Evolutionary conservation across 2,329 filamentous ascomycete species (phyloP), one percentile per base, ranked within the genome.

Genomic region (Pseudofabraea citricarpa): DNA sequence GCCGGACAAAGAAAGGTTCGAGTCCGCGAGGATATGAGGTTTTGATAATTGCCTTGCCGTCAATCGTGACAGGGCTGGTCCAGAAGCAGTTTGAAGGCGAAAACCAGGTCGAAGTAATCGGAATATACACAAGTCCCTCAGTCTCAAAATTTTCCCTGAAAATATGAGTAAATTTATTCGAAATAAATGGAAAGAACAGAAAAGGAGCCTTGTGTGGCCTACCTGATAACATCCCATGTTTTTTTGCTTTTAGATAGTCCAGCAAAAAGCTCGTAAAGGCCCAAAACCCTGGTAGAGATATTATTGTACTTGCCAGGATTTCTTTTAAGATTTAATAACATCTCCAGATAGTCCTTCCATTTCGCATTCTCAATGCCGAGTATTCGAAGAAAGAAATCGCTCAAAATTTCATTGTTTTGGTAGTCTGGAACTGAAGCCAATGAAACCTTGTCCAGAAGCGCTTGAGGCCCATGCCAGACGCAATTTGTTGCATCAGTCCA

Each of bases 61-160:
- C 9, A 10, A 53, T 44, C 19, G 46, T 41, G 10, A 53, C 49
- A 40, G 51, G 51, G 24, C 51, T 53, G 26, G n/a, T 19, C 48
- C 48, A 51, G 19, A 53, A 43, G 33, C 44, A 53, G 20, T 48
- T 18, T 36, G 51, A 53, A 21, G 51, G 48, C 26, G 51, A 6
- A 40, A 47, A 43, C 51, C 51, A 53, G 4, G 6, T 9, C n/a
- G 37, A 29, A 7, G 16, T 33, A 12, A 13, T 31, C 16, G 48
- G 43, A 21, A 31, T 27, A 45, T 49, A 53, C 7, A 53, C 21
- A 36, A 52, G 20, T n/a, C 27, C 1, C 24, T 49, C 44, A 16
- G 35, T 43, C 29, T 52, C 33, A 21, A 50, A 52, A 2, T 10
- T 36, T 12, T 41, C 23, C 8, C 48, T 50, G 35, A 18, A 19